Evolutionary conservation across 495 filamentous ascomycete species (phyloP), one percentile per base, ranked within the genome.

Genomic region (Pyronema domesticum): DNA sequence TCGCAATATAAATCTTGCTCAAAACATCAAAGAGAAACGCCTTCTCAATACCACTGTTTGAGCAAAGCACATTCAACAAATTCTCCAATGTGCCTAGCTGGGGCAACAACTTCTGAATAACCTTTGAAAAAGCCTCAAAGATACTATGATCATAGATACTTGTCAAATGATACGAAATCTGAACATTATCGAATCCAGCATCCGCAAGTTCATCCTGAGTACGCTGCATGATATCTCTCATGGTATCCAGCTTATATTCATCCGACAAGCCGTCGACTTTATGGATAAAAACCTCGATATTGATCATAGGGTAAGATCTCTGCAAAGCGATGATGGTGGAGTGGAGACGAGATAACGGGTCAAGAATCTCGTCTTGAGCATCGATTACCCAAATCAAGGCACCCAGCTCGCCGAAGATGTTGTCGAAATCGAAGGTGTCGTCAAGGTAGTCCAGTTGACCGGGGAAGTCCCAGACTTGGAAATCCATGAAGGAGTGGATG

Each of bases 341-440:
- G 68, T 89, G 93, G 10, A 98, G 76, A n/a, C 83, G 80, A 39
- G 78, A 75, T 51, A 96, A 81, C 33, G 87, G 81, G 65, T 94
- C 85, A 40, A 94, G 76, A 63, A 95, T 96, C 58, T 96, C 91
- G 63, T 98, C 91, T 65, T 96, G 89, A 0, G 89, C 89, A 62
- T 98, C 91, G 54, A 98, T 91, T 46, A 98, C 89, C 93, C 93
- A 98, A 55, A 98, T 91, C 33, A 96, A 71, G 3, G 89, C 89
- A 3, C 93, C 91, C 34, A 93, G 81, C 63, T 88, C 86, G 47
- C 84, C 83, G 68, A 98, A 95, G 63, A 95, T 89, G 61, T 83
- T 80, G 60, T 94, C 86, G 34, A 87, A 79, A 67, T 98, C 93
- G 58, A 94, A 86, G 6, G 75, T 78, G 33, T 75, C 83, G 68